phyloP scores from a whole-genome alignment of 2,329 filamentous ascomycete genomes.

The Magnaporthiopsis incrustans region DNA sequence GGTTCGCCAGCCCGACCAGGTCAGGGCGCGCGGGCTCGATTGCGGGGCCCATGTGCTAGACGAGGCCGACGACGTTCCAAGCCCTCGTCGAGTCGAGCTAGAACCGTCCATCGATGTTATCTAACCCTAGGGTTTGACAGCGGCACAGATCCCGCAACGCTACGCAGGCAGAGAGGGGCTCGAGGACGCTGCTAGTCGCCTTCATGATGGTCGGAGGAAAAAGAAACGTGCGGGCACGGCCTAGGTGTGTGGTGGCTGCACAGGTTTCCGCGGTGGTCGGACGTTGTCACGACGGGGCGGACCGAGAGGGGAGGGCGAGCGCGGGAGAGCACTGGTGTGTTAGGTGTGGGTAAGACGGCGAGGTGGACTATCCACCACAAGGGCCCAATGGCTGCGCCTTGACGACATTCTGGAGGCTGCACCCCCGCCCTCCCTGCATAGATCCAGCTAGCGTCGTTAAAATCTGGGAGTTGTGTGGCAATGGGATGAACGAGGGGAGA shows the following conservation, averaged over 20 bases:
- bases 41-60: constrained; percentile 37
- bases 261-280: no score
- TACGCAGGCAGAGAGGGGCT: not conserved
- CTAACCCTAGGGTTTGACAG: not conserved
- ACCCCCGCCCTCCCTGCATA: no score
- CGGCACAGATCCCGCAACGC: not conserved
- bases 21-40: constrained; percentile 34
- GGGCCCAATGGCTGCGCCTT: no score
- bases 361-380: no score
- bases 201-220: not conserved
- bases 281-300: no score
- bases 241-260: no score
- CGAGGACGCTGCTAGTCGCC: not conserved
- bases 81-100: constrained; percentile 31
- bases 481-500: not conserved
- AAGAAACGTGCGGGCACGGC: no score
- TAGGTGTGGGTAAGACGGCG: no score
- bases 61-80: constrained; percentile 35
- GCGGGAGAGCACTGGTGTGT: no score
- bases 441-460: no score
- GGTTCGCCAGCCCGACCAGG: constrained; percentile 33
- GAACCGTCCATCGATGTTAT: constrained; percentile 36
- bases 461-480: not conserved
- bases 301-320: no score
- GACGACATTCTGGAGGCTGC: no score